Percentiles rank a stretch among this genome's conserved stretches.
Conservation (phyloP, 441 rosid species). For the Arabidopsis lyrata region DNA sequence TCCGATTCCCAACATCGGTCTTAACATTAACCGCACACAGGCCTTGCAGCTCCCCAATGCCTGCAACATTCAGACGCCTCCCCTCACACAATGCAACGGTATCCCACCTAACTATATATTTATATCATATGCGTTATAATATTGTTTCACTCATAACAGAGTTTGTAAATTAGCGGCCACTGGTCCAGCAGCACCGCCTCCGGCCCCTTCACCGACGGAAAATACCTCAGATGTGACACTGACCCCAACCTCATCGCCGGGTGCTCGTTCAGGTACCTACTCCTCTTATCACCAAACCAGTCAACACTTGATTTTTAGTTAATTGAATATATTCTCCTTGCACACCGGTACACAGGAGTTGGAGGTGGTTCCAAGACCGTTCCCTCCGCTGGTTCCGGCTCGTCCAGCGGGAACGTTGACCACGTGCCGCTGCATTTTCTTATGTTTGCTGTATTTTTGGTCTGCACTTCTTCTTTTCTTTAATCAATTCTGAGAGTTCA, state of each 20-base stretch:
- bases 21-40: conserved; percentile 68
- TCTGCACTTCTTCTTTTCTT: conserved; percentile 22
- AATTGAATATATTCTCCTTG: conserved; percentile 1
- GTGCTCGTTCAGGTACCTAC: conserved; percentile 37
- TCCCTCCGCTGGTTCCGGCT: conserved; percentile 34
- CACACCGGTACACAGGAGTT: conserved; percentile 11
- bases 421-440: conserved; percentile 25
- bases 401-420: conserved; percentile 31
- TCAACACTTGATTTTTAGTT: not conserved
- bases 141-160: conserved; percentile 33
- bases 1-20: conserved; percentile 55
- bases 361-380: conserved; percentile 38
- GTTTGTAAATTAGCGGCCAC: conserved; percentile 28
- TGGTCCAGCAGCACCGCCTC: conserved; percentile 31
- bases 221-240: conserved; percentile 28
- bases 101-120: conserved; percentile 4
- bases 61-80: conserved; percentile 66
- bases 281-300: conserved; percentile 25
- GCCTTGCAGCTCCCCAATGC: conserved; percentile 68
- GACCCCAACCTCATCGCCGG: conserved; percentile 37
- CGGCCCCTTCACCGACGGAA: conserved; percentile 29
- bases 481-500: conserved; percentile 9
- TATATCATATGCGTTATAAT: conserved; percentile 3
- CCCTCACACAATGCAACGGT: conserved; percentile 59
- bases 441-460: conserved; percentile 26